These are phyloP conservation scores for Andrographis paniculata DNA, from an alignment of 305 asterid species.

Conservation along the genomic window DNA sequence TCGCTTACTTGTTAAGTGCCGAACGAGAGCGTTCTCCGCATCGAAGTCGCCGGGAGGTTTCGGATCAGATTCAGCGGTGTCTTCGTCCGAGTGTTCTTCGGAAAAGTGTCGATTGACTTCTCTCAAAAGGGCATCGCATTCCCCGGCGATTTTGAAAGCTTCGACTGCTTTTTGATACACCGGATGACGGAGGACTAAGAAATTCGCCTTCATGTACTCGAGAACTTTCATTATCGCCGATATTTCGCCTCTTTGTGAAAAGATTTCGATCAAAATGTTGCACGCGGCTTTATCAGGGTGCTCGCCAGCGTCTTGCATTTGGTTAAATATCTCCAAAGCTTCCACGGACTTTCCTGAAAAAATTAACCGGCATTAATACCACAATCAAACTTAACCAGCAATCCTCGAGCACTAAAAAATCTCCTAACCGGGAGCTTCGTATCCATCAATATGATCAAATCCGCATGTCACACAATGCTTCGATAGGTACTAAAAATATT, in stretches of 20 bases:
- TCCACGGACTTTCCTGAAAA: constrained; percentile 54
- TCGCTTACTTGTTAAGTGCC: constrained; percentile 38
- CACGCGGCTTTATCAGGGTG: constrained; percentile 92
- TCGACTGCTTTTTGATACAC: constrained; percentile 55
- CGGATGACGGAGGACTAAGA: constrained; percentile 68
- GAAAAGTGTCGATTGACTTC: constrained; percentile 66
- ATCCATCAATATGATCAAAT: background rate
- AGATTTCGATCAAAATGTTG: constrained; percentile 64
- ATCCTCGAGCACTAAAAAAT: too few species aligned
- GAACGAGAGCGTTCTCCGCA: constrained; percentile 35
- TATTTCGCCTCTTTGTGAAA: constrained; percentile 48
- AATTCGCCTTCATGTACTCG: constrained; percentile 67
- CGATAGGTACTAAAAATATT: too few species aligned
- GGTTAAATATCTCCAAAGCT: constrained; percentile 62
- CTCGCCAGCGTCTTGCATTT: constrained; percentile 81
- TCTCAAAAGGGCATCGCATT: constrained; percentile 48
- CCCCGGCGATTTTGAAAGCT: constrained; percentile 37
- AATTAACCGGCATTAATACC: too few species aligned
- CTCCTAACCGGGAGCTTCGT: too few species aligned
- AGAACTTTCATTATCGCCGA: constrained; percentile 56
- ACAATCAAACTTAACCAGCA: too few species aligned
- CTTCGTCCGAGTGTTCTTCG: constrained; percentile 22
- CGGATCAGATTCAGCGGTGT: constrained; percentile 14
- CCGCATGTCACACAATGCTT: background rate
- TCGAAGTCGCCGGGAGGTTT: constrained; percentile 11